phyloP scores from a whole-genome alignment of 495 filamentous ascomycete genomes.

The Platismatia glauca region DNA sequence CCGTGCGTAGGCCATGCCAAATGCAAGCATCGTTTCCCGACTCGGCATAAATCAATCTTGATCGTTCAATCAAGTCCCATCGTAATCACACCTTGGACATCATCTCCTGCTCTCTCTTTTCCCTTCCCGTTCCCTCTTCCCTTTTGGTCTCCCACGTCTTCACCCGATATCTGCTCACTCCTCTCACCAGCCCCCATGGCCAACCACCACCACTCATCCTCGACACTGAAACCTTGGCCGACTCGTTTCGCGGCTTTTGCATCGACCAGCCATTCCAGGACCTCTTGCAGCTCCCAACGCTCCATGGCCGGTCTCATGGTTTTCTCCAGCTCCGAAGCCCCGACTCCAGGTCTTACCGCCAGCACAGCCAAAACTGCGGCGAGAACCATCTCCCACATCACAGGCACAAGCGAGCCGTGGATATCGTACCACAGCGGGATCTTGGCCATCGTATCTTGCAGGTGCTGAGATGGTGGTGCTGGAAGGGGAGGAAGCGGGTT shows the following conservation, averaged over 20 bases:
- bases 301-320: constrained; percentile 54
- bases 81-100: not conserved
- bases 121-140: not conserved
- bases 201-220: constrained; percentile 65
- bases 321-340: constrained; percentile 40
- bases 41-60: not conserved
- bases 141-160: not conserved
- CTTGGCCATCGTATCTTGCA: constrained; percentile 28
- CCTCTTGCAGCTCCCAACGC: constrained; percentile 55
- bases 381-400: constrained; percentile 58
- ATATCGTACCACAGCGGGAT: constrained; percentile 79
- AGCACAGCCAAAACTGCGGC: constrained; percentile 50
- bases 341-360: constrained; percentile 51
- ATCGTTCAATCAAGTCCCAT: not conserved
- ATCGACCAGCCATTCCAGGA: constrained; percentile 55
- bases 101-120: not conserved
- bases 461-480: constrained; percentile 20
- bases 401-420: constrained; percentile 48
- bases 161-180: not conserved
- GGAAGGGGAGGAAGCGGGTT: constrained; percentile 41
- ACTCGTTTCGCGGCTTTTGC: constrained; percentile 27
- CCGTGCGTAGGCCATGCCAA: not conserved
- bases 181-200: constrained; percentile 12
- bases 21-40: not conserved
- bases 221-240: constrained; percentile 39